A percentile compares a stretch with the other conserved stretches of the same genome.
phyloP scores from a whole-genome alignment of 1,139 yeast genomes.

The Hemisphaericaspora subhashii region DNA sequence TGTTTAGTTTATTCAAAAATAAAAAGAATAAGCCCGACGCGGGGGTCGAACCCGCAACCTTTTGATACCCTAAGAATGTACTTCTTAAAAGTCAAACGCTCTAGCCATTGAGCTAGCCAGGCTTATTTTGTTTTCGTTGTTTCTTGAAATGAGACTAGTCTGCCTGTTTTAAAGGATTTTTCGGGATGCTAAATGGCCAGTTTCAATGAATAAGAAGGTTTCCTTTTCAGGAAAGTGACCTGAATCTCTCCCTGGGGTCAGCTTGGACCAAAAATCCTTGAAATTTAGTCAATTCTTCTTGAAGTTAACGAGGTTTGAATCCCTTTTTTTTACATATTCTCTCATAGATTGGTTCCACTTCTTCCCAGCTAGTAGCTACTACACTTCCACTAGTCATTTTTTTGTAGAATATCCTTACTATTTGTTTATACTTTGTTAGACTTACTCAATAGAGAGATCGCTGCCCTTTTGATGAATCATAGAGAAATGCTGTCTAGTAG shows the following conservation, averaged over 20 bases:
- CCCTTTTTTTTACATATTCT: too few relatives aligned
- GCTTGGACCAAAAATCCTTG: constrained; percentile 17
- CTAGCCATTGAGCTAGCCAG: constrained; percentile 33
- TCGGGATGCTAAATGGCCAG: neutral
- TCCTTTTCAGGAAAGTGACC: neutral
- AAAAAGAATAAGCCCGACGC: constrained; percentile 41
- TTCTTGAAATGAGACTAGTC: neutral
- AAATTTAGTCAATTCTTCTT: constrained; percentile 34
- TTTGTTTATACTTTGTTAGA: neutral
- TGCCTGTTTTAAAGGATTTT: neutral
- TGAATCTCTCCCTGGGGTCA: too few relatives aligned
- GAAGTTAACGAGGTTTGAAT: constrained; percentile 35
- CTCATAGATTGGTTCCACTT: constrained; percentile 19
- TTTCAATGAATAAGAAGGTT: neutral
- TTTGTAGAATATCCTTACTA: neutral
- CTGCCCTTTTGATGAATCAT: too few relatives aligned
- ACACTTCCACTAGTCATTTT: constrained; percentile 1
- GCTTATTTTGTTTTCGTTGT: constrained; percentile 9
- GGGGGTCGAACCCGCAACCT: constrained; percentile 56
- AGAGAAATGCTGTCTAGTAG: too few relatives aligned
- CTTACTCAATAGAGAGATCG: too few relatives aligned
- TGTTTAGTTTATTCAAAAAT: neutral
- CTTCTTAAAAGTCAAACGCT: constrained; percentile 28
- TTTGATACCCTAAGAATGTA: constrained; percentile 27
- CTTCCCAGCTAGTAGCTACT: constrained; percentile 12